Evolutionary conservation across 495 filamentous ascomycete species (phyloP).

Genomic region (Xylaria bambusicola): DNA sequence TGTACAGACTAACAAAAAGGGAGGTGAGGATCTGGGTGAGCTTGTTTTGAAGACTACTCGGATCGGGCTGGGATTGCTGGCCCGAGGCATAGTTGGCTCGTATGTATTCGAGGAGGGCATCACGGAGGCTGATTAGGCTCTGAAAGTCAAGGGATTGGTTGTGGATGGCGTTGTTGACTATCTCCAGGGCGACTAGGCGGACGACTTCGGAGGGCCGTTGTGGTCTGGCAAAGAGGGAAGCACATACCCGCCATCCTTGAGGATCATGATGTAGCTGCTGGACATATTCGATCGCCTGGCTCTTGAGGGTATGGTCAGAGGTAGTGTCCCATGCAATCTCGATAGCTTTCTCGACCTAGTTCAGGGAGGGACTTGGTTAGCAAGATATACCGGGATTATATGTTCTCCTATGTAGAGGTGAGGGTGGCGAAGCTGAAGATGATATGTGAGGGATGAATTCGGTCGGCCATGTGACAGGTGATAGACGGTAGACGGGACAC

Average conservation of each 20-base stretch:
- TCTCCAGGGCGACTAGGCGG: conserved; percentile 82
- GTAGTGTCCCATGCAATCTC: conserved; percentile 81
- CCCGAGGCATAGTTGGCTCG: conserved; percentile 66
- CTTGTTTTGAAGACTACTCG: conserved; percentile 87
- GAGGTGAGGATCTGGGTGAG: conserved; percentile 92
- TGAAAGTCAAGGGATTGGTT: conserved; percentile 66
- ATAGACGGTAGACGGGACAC: conserved; percentile 5
- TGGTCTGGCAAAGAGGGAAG: conserved; percentile 77
- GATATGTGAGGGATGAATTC: not conserved
- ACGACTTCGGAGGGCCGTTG: conserved; percentile 81
- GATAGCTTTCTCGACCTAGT: conserved; percentile 87
- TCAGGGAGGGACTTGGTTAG: not conserved
- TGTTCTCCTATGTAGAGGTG: not conserved
- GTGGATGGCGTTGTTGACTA: conserved; percentile 88
- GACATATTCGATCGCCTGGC: conserved; percentile 85
- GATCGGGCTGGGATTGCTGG: conserved; percentile 59
- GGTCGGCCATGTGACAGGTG: not conserved
- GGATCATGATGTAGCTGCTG: conserved; percentile 77
- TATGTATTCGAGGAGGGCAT: conserved; percentile 76
- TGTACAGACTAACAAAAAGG: conserved; percentile 84
- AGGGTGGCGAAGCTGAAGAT: not conserved
- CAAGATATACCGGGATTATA: not conserved
- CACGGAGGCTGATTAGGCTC: conserved; percentile 68
- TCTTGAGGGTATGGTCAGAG: conserved; percentile 71
- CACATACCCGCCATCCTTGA: conserved; percentile 83